phyloP scores from a whole-genome alignment of 768 basidiomycete genomes.

The Mycena haematopus region DNA sequence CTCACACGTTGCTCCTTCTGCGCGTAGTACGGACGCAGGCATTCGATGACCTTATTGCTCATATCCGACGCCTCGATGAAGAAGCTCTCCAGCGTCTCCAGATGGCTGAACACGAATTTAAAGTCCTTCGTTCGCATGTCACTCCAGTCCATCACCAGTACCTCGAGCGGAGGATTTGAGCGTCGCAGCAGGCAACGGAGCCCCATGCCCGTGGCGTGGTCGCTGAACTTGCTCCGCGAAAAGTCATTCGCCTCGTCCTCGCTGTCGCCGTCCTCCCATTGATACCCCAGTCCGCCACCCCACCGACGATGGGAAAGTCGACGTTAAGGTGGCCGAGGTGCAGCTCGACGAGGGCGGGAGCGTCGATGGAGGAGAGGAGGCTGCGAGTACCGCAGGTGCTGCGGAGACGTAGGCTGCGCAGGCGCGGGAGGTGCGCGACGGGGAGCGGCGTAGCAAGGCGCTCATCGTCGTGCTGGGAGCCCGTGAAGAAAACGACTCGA shows the following conservation, averaged over 20 bases:
- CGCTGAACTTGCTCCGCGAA: conserved; percentile 79
- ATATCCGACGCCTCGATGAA: conserved; percentile 82
- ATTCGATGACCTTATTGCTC: conserved; percentile 71
- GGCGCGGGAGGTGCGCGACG: conserved; percentile 59
- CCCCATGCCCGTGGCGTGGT: conserved; percentile 83
- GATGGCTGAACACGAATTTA: conserved; percentile 64
- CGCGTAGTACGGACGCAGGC: conserved; percentile 54
- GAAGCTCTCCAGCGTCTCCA: conserved; percentile 64
- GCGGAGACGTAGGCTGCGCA: conserved; percentile 63
- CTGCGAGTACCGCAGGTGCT: conserved; percentile 68
- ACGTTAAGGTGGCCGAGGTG: conserved; percentile 73
- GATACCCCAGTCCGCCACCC: conserved; percentile 30
- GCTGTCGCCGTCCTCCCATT: conserved; percentile 66
- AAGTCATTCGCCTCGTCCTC: conserved; percentile 78
- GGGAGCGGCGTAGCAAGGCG: conserved; percentile 40
- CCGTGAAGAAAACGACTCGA: conserved; percentile 65
- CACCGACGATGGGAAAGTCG: conserved; percentile 51
- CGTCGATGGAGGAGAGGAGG: conserved; percentile 67
- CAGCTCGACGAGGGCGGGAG: conserved; percentile 65
- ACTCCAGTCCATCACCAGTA: conserved; percentile 80
- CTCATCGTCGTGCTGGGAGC: conserved; percentile 56
- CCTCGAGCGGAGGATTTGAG: conserved; percentile 65
- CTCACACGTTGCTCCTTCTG: conserved; percentile 29
- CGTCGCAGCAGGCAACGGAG: conserved; percentile 67
- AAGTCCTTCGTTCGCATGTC: conserved; percentile 89